Percentiles rank a stretch among this genome's conserved stretches.
Conservation (phyloP, 73 alveolate genomes). For the Blepharisma japonicum region DNA sequence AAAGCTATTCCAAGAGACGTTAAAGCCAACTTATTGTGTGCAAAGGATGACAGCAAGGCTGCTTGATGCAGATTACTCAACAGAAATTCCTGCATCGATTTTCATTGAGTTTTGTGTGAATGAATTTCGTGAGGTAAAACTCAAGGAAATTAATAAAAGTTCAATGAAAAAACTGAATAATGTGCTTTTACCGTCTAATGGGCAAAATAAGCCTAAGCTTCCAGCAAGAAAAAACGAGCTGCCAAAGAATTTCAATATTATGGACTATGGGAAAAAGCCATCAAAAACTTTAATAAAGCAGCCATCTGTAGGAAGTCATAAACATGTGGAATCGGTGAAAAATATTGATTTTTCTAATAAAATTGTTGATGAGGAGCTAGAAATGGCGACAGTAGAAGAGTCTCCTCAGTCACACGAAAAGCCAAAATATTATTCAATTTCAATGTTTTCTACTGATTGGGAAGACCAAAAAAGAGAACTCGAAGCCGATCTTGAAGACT, state of each 20-base stretch:
- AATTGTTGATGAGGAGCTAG: not conserved
- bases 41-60: slow-evolving; percentile 2
- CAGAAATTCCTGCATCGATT: slow-evolving; percentile 3
- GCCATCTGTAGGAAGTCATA: too few species aligned
- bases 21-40: not conserved
- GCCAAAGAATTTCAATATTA: not conserved
- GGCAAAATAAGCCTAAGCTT: not conserved
- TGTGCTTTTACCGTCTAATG: too few species aligned
- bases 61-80: not conserved
- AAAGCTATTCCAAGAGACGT: not conserved
- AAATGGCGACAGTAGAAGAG: slow-evolving; percentile 13
- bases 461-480: not conserved
- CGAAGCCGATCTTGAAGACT: not conserved
- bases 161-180: too few species aligned
- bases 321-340: too few species aligned
- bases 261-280: slow-evolving; percentile 13
- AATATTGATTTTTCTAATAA: not conserved
- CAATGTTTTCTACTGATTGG: too few species aligned
- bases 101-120: not conserved
- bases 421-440: not conserved
- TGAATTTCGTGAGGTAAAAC: not conserved
- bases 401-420: slow-evolving; percentile 13
- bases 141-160: too few species aligned
- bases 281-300: too few species aligned
- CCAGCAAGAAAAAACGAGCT: not conserved